phyloP scores from a whole-genome alignment of 306 rosid genomes.

The Glycine tomentella region DNA sequence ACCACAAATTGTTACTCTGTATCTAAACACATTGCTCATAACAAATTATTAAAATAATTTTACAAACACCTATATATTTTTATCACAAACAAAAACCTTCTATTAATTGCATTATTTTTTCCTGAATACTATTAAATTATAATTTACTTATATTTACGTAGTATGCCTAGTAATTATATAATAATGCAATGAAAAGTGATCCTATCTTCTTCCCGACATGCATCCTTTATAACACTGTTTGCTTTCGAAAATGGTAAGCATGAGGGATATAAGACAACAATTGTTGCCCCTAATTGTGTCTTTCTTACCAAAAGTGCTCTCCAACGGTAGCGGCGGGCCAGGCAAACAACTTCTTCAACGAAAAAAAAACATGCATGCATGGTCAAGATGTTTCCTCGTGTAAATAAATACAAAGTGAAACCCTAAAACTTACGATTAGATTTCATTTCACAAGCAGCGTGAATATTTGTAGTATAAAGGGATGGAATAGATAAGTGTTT shows the following conservation, averaged over 20 bases:
- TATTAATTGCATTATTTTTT: too few relatives aligned
- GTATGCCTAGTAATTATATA: neutral
- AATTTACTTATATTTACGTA: neutral
- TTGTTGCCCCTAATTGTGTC: neutral
- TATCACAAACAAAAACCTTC: too few relatives aligned
- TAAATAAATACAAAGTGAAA: neutral
- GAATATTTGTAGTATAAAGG: neutral
- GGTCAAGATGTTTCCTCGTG: constrained; percentile 1
- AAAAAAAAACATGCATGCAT: neutral
- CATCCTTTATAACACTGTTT: neutral
- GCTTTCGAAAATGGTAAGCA: constrained; percentile 28
- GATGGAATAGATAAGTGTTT: neutral
- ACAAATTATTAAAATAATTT: too few relatives aligned
- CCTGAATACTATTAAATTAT: too few relatives aligned
- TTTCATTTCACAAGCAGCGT: neutral
- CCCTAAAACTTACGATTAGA: neutral
- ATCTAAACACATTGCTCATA: too few relatives aligned
- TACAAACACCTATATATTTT: too few relatives aligned
- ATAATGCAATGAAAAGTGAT: neutral
- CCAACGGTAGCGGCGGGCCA: neutral
- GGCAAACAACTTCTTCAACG: neutral
- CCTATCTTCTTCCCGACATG: neutral
- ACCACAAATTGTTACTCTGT: too few relatives aligned
- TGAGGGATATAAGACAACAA: constrained; percentile 19
- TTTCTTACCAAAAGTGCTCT: constrained; percentile 15